These are phyloP conservation scores for Babesia divergens DNA, from an alignment of 169 alveolate genomes.

Conservation along the genomic window DNA sequence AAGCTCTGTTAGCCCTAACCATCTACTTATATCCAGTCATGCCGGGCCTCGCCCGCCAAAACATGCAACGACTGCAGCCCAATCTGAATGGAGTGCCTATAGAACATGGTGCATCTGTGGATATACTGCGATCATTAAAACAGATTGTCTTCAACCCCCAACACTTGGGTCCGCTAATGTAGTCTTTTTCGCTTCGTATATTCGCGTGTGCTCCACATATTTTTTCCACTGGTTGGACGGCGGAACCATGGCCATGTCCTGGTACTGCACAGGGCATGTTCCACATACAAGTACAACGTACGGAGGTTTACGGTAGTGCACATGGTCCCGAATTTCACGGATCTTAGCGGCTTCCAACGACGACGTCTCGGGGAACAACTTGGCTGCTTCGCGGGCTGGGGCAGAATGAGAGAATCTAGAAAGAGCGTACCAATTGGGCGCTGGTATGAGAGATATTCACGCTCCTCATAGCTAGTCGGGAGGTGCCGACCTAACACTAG, in stretches of 20 bases:
- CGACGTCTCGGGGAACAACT: slow-evolving; percentile 47
- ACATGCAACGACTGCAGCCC: slow-evolving; percentile 37
- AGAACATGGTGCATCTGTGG: not conserved
- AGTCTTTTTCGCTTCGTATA: slow-evolving; percentile 66
- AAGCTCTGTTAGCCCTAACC: slow-evolving; percentile 12
- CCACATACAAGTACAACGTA: not conserved
- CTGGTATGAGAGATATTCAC: slow-evolving; percentile 67
- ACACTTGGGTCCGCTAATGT: slow-evolving; percentile 19
- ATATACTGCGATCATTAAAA: not conserved
- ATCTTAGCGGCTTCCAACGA: slow-evolving; percentile 39
- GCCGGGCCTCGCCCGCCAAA: slow-evolving; percentile 26
- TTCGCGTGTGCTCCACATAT: slow-evolving; percentile 71
- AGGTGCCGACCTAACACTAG: slow-evolving; percentile 59
- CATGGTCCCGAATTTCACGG: slow-evolving; percentile 24
- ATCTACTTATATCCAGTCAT: slow-evolving; percentile 26
- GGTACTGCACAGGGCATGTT: slow-evolving; percentile 12
- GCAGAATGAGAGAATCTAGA: too few relatives aligned
- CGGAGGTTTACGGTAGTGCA: slow-evolving; percentile 50
- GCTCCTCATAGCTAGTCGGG: slow-evolving; percentile 69
- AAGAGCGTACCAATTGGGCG: slow-evolving; percentile 44
- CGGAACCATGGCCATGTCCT: slow-evolving; percentile 78
- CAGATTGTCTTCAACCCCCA: slow-evolving; percentile 12
- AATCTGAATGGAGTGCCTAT: not conserved
- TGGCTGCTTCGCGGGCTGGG: slow-evolving; percentile 41
- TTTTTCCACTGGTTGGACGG: slow-evolving; percentile 66